Evolutionary conservation across 257 asterid species (phyloP), one percentile per base, ranked within the genome.

Genomic region (Scutellaria baicalensis): DNA sequence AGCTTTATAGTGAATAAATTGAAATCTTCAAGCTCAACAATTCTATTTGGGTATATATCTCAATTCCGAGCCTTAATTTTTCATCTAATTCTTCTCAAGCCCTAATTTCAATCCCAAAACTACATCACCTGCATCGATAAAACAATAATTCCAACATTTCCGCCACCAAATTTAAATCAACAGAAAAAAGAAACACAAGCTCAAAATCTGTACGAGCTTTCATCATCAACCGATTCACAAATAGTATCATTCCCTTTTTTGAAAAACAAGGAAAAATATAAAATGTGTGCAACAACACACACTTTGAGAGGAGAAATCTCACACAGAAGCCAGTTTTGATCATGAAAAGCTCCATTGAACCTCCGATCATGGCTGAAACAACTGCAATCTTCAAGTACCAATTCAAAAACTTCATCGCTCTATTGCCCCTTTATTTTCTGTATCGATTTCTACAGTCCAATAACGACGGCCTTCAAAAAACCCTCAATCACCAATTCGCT

Each of bases 301-400:
- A 43, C 60, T 68, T 21, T 81, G 76, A 73, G 82, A 79, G 86
- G 88, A 83, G 72, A 61, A 77, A 51, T 82, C 84, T 80, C 97
- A 80, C 84, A 90, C 98, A 93, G 86, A 93, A 89, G 68, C n/a
- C n/a, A n/a, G n/a, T n/a, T n/a, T n/a, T n/a, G n/a, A n/a, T n/a
- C n/a, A n/a, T n/a, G n/a, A n/a, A n/a, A n/a, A n/a, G n/a, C n/a
- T n/a, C n/a, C n/a, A n/a, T n/a, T n/a, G n/a, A n/a, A n/a, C n/a
- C n/a, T n/a, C n/a, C n/a, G n/a, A n/a, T n/a, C n/a, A n/a, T n/a
- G n/a, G n/a, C n/a, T n/a, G n/a, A n/a, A n/a, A n/a, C n/a, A n/a
- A n/a, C n/a, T n/a, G n/a, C n/a, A n/a, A n/a, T n/a, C n/a, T n/a
- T n/a, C n/a, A n/a, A n/a, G n/a, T n/a, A n/a, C n/a, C n/a, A n/a